Evolutionary conservation across 495 filamentous ascomycete genomes (phyloP).

Genomic region (Schizothecium vesticola): DNA sequence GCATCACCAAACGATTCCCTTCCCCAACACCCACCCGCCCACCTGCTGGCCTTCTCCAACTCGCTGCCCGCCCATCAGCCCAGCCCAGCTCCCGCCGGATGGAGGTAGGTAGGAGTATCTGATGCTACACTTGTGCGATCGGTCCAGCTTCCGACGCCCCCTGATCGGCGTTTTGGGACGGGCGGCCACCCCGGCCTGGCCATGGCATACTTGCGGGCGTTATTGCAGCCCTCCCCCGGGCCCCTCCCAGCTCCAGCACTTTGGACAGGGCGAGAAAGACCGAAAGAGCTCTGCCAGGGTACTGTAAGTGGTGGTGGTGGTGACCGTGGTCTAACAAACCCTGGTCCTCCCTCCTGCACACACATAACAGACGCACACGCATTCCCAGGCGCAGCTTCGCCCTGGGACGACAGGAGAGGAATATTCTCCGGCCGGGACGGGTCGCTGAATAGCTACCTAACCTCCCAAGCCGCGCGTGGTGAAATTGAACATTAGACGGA

Average conservation of each 20-base stretch:
- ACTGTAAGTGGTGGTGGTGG: neutral
- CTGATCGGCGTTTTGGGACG: constrained; percentile 29
- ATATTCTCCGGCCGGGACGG: constrained; percentile 4
- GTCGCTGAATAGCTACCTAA: neutral
- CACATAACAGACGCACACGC: neutral
- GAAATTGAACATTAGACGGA: neutral
- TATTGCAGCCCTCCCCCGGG: constrained; percentile 2
- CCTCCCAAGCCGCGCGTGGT: neutral
- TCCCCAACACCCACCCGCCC: neutral
- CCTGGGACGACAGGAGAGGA: neutral
- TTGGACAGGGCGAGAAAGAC: neutral
- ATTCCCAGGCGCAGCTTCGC: neutral
- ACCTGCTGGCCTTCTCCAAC: neutral
- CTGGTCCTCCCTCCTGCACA: constrained; percentile 2
- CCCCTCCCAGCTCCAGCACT: neutral
- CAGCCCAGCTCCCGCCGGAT: neutral
- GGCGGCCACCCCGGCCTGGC: constrained; percentile 18
- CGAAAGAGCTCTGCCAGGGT: neutral
- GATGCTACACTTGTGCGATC: constrained; percentile 17
- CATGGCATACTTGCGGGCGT: constrained; percentile 14
- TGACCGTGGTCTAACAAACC: constrained; percentile 1
- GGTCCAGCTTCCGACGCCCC: constrained; percentile 27
- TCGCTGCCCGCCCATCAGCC: neutral
- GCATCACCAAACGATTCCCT: neutral
- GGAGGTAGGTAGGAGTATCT: neutral